phyloP scores from a whole-genome alignment of 306 rosid genomes.

The Begonia fuchsioides region DNA sequence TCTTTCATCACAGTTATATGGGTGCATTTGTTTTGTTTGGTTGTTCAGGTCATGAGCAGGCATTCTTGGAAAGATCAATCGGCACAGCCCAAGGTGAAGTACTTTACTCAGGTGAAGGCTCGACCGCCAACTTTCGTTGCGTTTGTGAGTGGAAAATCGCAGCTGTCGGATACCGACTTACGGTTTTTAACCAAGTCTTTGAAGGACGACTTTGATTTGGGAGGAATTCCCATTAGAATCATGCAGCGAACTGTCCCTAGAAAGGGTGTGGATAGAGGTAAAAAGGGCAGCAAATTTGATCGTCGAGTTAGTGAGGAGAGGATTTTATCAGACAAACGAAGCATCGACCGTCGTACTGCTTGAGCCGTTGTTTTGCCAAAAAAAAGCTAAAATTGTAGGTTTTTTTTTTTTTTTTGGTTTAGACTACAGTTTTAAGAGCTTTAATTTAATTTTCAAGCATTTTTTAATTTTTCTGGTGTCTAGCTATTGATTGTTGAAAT shows the following conservation, averaged over 20 bases:
- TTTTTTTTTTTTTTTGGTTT: no score
- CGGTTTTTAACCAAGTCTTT: slow-evolving; percentile 73
- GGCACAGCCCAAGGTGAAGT: slow-evolving; percentile 74
- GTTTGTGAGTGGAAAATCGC: slow-evolving; percentile 65
- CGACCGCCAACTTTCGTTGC: slow-evolving; percentile 92
- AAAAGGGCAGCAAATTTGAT: slow-evolving; percentile 23
- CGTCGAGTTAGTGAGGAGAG: slow-evolving; percentile 20
- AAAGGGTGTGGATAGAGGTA: slow-evolving; percentile 20
- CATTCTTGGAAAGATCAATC: slow-evolving; percentile 98
- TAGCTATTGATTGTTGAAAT: no score
- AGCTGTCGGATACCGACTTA: slow-evolving; percentile 52
- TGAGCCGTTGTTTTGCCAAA: no score
- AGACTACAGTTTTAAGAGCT: no score
- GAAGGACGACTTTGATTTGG: slow-evolving; percentile 93
- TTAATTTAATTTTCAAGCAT: no score
- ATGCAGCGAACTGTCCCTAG: slow-evolving; percentile 49
- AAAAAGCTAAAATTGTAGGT: no score
- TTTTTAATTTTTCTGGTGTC: no score
- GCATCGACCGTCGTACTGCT: background rate
- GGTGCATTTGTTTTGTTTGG: no score
- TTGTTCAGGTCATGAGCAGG: slow-evolving; percentile 78
- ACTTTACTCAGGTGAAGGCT: slow-evolving; percentile 94
- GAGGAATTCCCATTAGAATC: slow-evolving; percentile 86
- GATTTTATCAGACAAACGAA: slow-evolving; percentile 57
- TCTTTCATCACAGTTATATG: no score